Evolutionary conservation across 2,329 filamentous ascomycete species (phyloP).

Genomic region (Cladosporium sp.): DNA sequence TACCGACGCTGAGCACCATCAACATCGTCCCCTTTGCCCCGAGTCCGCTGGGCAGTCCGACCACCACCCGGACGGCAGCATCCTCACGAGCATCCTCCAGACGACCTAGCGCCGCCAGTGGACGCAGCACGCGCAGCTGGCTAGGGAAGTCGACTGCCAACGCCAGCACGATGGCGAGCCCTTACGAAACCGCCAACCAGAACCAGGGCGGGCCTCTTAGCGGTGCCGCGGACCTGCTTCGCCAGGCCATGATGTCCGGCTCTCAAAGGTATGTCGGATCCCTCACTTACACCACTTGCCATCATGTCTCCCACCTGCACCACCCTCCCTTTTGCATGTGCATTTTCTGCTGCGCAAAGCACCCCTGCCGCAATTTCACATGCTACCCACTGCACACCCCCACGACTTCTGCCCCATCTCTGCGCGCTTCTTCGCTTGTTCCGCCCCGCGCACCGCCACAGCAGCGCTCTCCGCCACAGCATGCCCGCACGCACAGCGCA

Average conservation of each 20-base stretch:
- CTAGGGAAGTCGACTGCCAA: conserved; percentile 21
- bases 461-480: conserved; percentile 13
- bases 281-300: background rate
- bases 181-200: conserved; percentile 37
- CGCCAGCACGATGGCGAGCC: conserved; percentile 20
- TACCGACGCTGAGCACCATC: conserved; percentile 41
- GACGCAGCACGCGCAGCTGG: conserved; percentile 21
- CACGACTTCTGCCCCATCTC: conserved; percentile 7
- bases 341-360: background rate
- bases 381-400: conserved; percentile 11
- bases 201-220: conserved; percentile 32
- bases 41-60: conserved; percentile 16
- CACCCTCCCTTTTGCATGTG: background rate
- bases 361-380: conserved; percentile 11
- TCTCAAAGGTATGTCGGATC: conserved; percentile 48
- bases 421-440: background rate
- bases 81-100: conserved; percentile 17
- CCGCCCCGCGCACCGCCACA: conserved; percentile 11
- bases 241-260: conserved; percentile 49
- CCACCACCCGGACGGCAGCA: conserved; percentile 9
- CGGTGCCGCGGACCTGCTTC: conserved; percentile 51
- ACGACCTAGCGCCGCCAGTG: conserved; percentile 15
- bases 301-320: background rate
- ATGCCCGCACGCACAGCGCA: too few relatives aligned
- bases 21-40: conserved; percentile 12